Percentiles rank a stretch among this genome's conserved stretches.
These are phyloP conservation scores for Mollisiaceae sp. DNA, from an alignment of 2,329 filamentous ascomycete genomes.

Conservation along the genomic window DNA sequence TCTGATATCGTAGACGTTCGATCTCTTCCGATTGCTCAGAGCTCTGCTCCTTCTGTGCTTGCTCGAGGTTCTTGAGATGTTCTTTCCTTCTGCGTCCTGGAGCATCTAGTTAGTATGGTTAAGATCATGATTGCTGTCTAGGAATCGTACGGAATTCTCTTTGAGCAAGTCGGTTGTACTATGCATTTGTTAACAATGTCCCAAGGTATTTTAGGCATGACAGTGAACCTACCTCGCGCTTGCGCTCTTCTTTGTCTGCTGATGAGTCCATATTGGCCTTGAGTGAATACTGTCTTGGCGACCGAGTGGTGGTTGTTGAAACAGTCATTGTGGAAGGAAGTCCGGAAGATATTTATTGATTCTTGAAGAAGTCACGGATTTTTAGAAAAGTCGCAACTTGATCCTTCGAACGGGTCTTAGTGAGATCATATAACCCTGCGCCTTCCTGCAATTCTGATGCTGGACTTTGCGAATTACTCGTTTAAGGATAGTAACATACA, in stretches of 20 bases:
- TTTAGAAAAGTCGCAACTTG: conserved; percentile 18
- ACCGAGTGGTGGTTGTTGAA: conserved; percentile 29
- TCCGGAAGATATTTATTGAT: conserved; percentile 25
- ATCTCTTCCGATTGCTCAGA: conserved; percentile 48
- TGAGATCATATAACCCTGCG: conserved; percentile 39
- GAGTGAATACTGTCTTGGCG: conserved; percentile 36
- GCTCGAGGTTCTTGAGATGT: conserved; percentile 50
- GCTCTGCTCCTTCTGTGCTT: conserved; percentile 47
- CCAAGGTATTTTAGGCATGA: background rate
- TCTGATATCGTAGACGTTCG: conserved; percentile 47
- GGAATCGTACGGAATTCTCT: conserved; percentile 49
- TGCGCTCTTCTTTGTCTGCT: conserved; percentile 44
- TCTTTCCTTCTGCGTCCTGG: conserved; percentile 51
- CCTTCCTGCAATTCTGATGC: conserved; percentile 23
- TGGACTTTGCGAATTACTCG: conserved; percentile 28
- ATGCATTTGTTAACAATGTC: background rate
- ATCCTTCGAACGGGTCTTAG: conserved; percentile 31
- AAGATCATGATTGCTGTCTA: conserved; percentile 6
- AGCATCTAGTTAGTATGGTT: conserved; percentile 25
- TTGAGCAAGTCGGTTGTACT: conserved; percentile 51
- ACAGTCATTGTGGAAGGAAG: conserved; percentile 32
- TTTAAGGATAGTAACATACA: conserved; percentile 20
- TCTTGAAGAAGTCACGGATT: conserved; percentile 22
- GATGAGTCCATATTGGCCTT: conserved; percentile 38
- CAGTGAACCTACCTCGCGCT: conserved; percentile 41